Percentiles rank a stretch among this genome's conserved stretches.
Conservation (phyloP, 441 rosid species). For the Rhodomyrtus psidioides region DNA sequence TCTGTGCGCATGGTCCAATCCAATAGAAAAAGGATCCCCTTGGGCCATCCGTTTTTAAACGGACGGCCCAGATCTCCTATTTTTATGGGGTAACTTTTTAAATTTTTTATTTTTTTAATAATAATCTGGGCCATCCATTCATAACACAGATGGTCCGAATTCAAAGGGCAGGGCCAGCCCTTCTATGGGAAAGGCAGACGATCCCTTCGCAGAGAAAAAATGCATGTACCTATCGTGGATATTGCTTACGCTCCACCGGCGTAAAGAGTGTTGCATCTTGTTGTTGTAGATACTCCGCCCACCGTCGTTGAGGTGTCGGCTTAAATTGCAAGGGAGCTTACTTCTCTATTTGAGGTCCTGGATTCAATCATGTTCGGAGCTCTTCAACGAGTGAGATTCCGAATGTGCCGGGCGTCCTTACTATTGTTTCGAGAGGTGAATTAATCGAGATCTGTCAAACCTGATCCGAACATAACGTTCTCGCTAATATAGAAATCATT, state of each 20-base stretch:
- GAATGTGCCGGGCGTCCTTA: neutral
- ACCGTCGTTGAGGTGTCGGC: neutral
- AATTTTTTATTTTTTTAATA: no score
- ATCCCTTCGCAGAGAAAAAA: no score
- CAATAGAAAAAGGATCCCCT: no score
- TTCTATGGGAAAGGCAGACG: no score
- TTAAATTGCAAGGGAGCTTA: neutral
- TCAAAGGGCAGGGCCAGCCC: no score
- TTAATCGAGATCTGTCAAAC: neutral
- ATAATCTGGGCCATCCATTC: no score
- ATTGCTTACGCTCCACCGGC: neutral
- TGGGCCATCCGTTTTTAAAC: no score
- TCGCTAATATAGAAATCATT: neutral
- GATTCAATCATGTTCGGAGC: neutral
- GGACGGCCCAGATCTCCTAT: no score
- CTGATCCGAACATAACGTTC: rapidly evolving
- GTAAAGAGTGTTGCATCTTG: neutral
- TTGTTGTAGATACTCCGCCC: neutral
- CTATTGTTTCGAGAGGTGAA: neutral
- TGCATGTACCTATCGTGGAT: neutral
- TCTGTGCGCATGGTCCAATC: neutral
- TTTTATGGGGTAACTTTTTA: no score
- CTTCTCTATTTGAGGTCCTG: neutral
- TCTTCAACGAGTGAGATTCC: rapidly evolving
- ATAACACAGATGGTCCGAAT: no score